A percentile compares a stretch with the other conserved stretches of the same genome.
phyloP scores from a whole-genome alignment of 192 early-diverging fungal genomes.

The Rhizophagus clarus region DNA sequence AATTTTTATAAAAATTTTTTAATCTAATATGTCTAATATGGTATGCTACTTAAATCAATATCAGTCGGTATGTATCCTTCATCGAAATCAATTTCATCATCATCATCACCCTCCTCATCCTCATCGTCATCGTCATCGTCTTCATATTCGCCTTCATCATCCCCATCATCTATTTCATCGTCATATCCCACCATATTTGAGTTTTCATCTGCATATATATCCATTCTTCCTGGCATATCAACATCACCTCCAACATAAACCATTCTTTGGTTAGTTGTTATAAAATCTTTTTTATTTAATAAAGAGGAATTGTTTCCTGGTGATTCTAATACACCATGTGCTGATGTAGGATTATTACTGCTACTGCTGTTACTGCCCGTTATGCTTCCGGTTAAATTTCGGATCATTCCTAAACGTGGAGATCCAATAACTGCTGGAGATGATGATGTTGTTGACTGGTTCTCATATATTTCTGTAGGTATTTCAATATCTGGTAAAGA shows the following conservation, averaged over 20 bases:
- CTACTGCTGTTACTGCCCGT: neutral
- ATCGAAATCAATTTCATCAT: conserved; percentile 13
- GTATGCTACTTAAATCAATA: conserved; percentile 4
- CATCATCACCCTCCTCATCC: neutral
- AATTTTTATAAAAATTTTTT: neutral
- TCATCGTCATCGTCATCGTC: neutral
- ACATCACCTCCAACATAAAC: conserved; percentile 24
- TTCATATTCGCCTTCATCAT: conserved; percentile 21
- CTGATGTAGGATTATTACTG: neutral
- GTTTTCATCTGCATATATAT: neutral
- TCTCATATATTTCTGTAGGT: conserved; percentile 37
- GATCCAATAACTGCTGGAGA: conserved; percentile 4
- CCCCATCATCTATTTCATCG: conserved; percentile 18
- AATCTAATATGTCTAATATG: conserved; percentile 13
- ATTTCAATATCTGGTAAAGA: conserved; percentile 55
- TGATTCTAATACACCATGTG: conserved; percentile 1
- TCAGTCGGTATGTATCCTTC: conserved; percentile 17
- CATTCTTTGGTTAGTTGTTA: neutral
- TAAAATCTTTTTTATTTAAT: neutral
- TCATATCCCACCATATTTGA: neutral
- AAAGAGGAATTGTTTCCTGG: neutral
- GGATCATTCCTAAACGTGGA: conserved; percentile 39
- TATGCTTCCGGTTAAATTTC: conserved; percentile 35
- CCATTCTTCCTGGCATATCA: conserved; percentile 34
- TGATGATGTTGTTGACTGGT: conserved; percentile 5